Evolutionary conservation across 2,329 filamentous ascomycete genomes (phyloP), one percentile per base, ranked within the genome.

Genomic region (Teratosphaeria nubilosa): DNA sequence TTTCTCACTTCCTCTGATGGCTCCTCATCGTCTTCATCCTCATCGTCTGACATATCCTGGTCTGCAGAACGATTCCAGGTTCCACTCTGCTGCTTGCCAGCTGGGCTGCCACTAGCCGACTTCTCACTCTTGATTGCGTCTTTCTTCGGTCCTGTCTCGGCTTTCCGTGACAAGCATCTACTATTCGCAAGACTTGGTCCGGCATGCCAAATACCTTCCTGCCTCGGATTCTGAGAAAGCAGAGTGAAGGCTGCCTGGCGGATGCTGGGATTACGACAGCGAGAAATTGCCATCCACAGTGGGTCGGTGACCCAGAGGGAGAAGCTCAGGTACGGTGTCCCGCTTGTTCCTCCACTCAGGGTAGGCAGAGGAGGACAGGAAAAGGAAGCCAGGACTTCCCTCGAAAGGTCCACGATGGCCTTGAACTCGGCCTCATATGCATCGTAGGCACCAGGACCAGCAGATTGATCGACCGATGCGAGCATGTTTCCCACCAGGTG

Each of bases 201-300:
- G n/a, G 65, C 62, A 57, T 70, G 68, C 68, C 68, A 70, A 30
- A 70, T 67, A 3, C 68, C 68, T 62, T 70, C 68, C 57, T 70
- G 68, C 27, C 68, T 61, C 30, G 68, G 68, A 53, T 70, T 69
- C 52, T 68, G 64, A 10, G 65, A 66, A 11, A 70, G 62, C 25
- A 70, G 58, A n/a, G 65, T 66, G 59, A 69, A 70, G 20, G 68
- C 68, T 32, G 67, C 65, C 51, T 70, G 68, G 13, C 68, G 65
- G 30, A 69, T 69, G 9, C 63, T 63, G 7, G 68, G 65, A 25
- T 69, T 68, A 22, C 67, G 64, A 53, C 68, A 70, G 20, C 68
- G 64, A 16, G 66, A 68, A 51, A 70, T 68, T 30, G 65, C 68
- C 68, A 70, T 70, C 68, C 68, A 70, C 16, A 70, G 59, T 5